Evolutionary conservation across 2,329 filamentous ascomycete genomes (phyloP).

Genomic region (Fusarium metavorans): DNA sequence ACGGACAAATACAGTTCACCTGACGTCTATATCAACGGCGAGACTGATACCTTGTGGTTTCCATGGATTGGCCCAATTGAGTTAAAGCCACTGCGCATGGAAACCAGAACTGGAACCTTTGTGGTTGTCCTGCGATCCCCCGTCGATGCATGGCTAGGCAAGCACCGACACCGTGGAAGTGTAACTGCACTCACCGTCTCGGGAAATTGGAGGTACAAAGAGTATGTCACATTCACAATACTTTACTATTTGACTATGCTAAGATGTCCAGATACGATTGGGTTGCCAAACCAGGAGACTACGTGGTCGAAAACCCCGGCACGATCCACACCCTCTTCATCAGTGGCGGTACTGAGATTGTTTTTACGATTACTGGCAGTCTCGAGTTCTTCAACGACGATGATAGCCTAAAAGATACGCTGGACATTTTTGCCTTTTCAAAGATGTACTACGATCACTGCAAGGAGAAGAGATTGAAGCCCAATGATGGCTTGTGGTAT

Average conservation of each 20-base stretch:
- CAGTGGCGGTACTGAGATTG: constrained; percentile 38
- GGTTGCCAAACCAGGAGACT: constrained; percentile 41
- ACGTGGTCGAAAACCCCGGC: constrained; percentile 42
- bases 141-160: constrained; percentile 32
- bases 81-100: constrained; percentile 34
- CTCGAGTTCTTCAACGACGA: constrained; percentile 44
- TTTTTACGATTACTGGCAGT: constrained; percentile 42
- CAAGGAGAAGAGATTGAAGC: constrained; percentile 31
- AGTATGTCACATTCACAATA: constrained; percentile 7
- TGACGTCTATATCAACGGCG: constrained; percentile 39
- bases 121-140: constrained; percentile 30
- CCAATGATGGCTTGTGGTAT: constrained; percentile 29
- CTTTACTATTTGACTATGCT: background rate
- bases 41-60: constrained; percentile 40
- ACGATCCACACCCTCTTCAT: constrained; percentile 41
- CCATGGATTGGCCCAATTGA: constrained; percentile 36
- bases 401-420: constrained; percentile 36
- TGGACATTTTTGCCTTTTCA: constrained; percentile 41
- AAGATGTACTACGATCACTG: constrained; percentile 36
- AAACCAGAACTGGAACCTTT: constrained; percentile 33
- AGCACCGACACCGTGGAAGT: constrained; percentile 33
- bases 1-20: constrained; percentile 44
- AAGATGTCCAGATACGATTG: constrained; percentile 39
- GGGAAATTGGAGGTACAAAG: constrained; percentile 42
- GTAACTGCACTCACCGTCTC: constrained; percentile 39